Conservation (phyloP, 345 rosid species). For the Acer yangbiense region DNA sequence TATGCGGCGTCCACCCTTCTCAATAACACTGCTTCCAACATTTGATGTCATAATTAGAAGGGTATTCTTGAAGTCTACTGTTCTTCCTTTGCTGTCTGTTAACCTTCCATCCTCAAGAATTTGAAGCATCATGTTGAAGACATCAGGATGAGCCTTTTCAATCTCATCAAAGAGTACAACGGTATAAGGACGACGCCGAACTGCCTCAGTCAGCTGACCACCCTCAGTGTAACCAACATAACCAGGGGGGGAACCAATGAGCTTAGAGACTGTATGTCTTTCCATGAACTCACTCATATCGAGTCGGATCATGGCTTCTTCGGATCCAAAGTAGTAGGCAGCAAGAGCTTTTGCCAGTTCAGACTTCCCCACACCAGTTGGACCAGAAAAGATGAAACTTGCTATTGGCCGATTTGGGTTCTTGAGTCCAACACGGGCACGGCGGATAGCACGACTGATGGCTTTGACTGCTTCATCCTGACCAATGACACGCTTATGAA, state of each 20-base stretch:
- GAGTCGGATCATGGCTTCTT: constrained; percentile 95
- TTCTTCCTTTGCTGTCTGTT: constrained; percentile 98
- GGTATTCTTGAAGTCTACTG: constrained; percentile 96
- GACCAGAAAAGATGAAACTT: constrained; percentile 99
- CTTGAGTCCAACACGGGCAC: constrained; percentile 98
- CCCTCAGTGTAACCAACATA: constrained; percentile 99
- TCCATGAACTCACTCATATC: constrained; percentile 99
- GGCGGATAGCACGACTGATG: constrained; percentile 91
- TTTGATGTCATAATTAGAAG: constrained; percentile 97
- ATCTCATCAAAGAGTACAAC: constrained; percentile 96
- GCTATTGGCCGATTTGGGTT: constrained; percentile 96
- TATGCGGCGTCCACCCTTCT: constrained; percentile 85
- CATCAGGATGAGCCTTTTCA: constrained; percentile 98
- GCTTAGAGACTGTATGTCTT: constrained; percentile 94
- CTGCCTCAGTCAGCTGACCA: constrained; percentile 97
- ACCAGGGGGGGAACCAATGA: constrained; percentile 98
- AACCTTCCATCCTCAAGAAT: constrained; percentile 96
- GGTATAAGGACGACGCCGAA: constrained; percentile 89
- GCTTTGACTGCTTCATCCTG: constrained; percentile 99
- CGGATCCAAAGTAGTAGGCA: constrained; percentile 94
- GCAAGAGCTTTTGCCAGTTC: constrained; percentile 96
- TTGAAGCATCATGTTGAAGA: constrained; percentile 99
- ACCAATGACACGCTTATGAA: constrained; percentile 88
- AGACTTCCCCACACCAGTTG: constrained; percentile 99
- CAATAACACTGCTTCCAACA: constrained; percentile 95